Percentiles rank a stretch among this genome's conserved stretches.
These are phyloP conservation scores for Coemansia umbellata DNA, from an alignment of 192 early-diverging fungal genomes.

Conservation along the genomic window DNA sequence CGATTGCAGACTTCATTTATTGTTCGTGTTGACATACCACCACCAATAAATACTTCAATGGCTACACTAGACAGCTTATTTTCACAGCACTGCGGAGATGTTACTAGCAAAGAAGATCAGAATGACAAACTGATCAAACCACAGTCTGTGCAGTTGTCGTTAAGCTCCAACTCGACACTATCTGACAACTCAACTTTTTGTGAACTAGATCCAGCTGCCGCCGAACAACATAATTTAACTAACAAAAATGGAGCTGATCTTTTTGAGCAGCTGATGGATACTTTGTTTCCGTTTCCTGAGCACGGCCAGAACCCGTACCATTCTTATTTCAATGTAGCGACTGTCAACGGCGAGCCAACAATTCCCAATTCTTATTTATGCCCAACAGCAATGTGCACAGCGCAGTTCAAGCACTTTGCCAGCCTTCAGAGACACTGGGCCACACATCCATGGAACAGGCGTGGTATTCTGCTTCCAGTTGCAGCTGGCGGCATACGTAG, in stretches of 20 bases:
- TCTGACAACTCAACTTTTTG: neutral
- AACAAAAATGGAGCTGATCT: neutral
- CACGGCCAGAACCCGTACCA: constrained; percentile 15
- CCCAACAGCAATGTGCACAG: constrained; percentile 24
- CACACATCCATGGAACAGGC: constrained; percentile 37
- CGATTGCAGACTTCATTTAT: constrained; percentile 7
- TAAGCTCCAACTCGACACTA: neutral
- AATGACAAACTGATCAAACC: neutral
- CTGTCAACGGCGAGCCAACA: constrained; percentile 19
- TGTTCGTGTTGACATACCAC: constrained; percentile 16
- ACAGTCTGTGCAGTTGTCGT: neutral
- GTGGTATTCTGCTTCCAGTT: constrained; percentile 24
- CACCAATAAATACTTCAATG: constrained; percentile 12
- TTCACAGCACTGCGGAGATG: constrained; percentile 3
- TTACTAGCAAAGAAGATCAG: neutral
- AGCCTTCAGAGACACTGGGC: constrained; percentile 24
- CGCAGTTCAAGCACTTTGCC: constrained; percentile 10
- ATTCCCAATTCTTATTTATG: constrained; percentile 23
- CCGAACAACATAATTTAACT: neutral
- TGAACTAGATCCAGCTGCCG: neutral
- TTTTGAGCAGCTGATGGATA: constrained; percentile 14
- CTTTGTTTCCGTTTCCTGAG: constrained; percentile 13
- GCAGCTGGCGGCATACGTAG: constrained; percentile 26
- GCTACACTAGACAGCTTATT: constrained; percentile 25
- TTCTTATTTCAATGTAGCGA: constrained; percentile 26